Conservation (phyloP, 306 rosid genomes). For the Cucurbita ficifolia region DNA sequence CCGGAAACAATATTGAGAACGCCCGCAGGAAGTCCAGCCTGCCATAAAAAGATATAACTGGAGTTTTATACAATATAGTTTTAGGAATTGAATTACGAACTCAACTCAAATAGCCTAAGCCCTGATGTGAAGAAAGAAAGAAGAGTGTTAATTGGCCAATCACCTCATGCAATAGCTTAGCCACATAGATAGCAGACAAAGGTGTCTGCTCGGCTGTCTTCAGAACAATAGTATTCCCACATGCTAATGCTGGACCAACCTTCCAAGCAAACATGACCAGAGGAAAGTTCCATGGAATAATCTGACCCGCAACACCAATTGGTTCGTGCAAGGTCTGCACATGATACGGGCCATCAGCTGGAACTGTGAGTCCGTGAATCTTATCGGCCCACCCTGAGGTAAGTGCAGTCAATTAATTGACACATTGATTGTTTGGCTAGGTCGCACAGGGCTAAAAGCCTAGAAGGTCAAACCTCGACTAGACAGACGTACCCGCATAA, state of each 20-base stretch:
- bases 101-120: background rate
- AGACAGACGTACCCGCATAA: slow-evolving; percentile 44
- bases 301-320: slow-evolving; percentile 87
- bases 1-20: slow-evolving; percentile 80
- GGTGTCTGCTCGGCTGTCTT: slow-evolving; percentile 98
- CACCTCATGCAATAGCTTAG: slow-evolving; percentile 70
- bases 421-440: background rate
- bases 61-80: background rate
- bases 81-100: background rate
- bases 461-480: background rate
- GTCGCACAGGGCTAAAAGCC: too few relatives aligned
- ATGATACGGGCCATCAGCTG: slow-evolving; percentile 63
- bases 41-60: slow-evolving; percentile 10
- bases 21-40: slow-evolving; percentile 94
- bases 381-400: slow-evolving; percentile 86
- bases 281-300: slow-evolving; percentile 97
- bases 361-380: slow-evolving; percentile 82
- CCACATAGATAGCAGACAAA: slow-evolving; percentile 52
- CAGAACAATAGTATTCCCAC: slow-evolving; percentile 70
- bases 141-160: background rate
- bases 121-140: background rate
- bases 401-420: background rate
- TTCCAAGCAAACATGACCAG: slow-evolving; percentile 87
- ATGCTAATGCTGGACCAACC: slow-evolving; percentile 80
- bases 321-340: slow-evolving; percentile 91